Conservation (phyloP, 2,329 filamentous ascomycete species). For the Monosporascus sp. region DNA sequence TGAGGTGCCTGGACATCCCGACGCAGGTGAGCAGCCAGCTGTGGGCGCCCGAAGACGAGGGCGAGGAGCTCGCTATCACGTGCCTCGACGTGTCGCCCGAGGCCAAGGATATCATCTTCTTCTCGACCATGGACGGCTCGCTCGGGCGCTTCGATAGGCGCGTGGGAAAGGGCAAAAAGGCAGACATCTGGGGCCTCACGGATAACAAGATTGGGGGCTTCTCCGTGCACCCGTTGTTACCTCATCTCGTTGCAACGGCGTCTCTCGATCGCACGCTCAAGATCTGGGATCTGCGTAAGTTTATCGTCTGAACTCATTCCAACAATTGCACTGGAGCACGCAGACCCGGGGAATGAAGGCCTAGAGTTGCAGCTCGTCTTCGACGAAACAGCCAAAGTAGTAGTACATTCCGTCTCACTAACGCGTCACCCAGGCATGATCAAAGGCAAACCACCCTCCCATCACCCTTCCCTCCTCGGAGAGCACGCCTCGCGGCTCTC, state of each 20-base stretch:
- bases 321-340: neutral
- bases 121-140: slow-evolving; percentile 77
- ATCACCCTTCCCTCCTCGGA: slow-evolving; percentile 65
- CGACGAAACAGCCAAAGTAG: too few relatives aligned
- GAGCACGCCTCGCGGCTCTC: slow-evolving; percentile 79
- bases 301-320: slow-evolving; percentile 38
- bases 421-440: slow-evolving; percentile 37
- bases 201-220: slow-evolving; percentile 98
- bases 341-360: too few relatives aligned
- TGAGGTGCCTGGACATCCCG: slow-evolving; percentile 78
- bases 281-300: slow-evolving; percentile 75
- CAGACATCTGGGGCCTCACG: slow-evolving; percentile 68
- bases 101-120: slow-evolving; percentile 72
- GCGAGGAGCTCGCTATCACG: slow-evolving; percentile 74
- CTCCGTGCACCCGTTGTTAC: slow-evolving; percentile 70
- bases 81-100: slow-evolving; percentile 72
- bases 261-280: slow-evolving; percentile 85
- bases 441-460: slow-evolving; percentile 52
- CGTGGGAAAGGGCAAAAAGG: slow-evolving; percentile 44
- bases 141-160: slow-evolving; percentile 81
- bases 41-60: slow-evolving; percentile 66
- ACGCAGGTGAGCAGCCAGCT: slow-evolving; percentile 76
- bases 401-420: neutral
- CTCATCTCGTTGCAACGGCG: slow-evolving; percentile 82
- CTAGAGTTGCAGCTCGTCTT: too few relatives aligned